A percentile compares a stretch with the other conserved stretches of the same genome.
Conservation (phyloP, 345 rosid species). For the Dovyalis caffra region DNA sequence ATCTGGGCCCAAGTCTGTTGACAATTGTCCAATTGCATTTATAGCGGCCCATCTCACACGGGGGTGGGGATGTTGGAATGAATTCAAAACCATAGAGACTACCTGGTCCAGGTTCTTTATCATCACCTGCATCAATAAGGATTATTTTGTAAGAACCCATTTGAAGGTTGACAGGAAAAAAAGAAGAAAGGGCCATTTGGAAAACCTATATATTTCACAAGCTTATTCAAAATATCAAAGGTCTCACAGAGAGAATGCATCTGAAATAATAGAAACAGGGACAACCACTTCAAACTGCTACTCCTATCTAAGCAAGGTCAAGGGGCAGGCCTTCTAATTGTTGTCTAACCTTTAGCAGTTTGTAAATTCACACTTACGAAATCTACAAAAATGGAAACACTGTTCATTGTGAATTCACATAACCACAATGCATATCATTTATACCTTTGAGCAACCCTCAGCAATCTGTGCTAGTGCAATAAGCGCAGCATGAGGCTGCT, state of each 20-base stretch:
- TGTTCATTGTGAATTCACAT: neutral
- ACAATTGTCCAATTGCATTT: slow-evolving; percentile 94
- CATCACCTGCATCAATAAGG: slow-evolving; percentile 69
- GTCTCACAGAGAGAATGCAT: slow-evolving; percentile 61
- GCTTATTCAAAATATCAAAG: too few species aligned
- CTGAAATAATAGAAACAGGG: neutral
- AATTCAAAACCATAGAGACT: slow-evolving; percentile 75
- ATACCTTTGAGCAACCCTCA: slow-evolving; percentile 97
- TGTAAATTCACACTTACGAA: too few species aligned
- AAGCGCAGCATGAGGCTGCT: slow-evolving; percentile 93
- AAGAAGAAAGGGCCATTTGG: neutral
- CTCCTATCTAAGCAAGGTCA: too few species aligned
- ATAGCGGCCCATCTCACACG: slow-evolving; percentile 99
- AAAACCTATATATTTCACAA: neutral
- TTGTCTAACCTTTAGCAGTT: too few species aligned
- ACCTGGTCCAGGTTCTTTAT: slow-evolving; percentile 84
- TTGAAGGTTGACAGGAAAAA: neutral
- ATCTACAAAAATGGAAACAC: neutral
- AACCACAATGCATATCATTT: neutral
- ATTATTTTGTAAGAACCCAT: slow-evolving; percentile 21
- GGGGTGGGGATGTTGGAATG: slow-evolving; percentile 84
- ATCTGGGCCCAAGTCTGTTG: slow-evolving; percentile 98
- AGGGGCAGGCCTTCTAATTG: too few species aligned
- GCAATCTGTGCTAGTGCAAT: slow-evolving; percentile 98
- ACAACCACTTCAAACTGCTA: too few species aligned